A percentile compares a stretch with the other conserved stretches of the same genome.
phyloP scores from a whole-genome alignment of 2,329 filamentous ascomycete species.

The Gaeumannomyces sp. region DNA sequence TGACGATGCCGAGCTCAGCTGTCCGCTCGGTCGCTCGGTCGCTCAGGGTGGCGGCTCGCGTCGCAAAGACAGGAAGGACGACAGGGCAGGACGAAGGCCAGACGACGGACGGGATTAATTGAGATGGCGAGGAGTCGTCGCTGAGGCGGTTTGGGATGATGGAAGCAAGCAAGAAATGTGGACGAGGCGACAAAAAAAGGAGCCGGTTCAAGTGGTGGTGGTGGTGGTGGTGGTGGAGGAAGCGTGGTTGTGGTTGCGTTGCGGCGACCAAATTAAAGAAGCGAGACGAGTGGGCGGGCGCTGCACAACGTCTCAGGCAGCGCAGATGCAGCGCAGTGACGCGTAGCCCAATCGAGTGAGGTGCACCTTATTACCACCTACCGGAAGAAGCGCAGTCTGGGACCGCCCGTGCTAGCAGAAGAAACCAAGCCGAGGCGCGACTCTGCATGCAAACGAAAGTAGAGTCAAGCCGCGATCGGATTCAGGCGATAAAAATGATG shows the following conservation, averaged over 20 bases:
- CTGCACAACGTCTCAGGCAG: not conserved
- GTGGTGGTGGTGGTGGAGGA: too few species aligned
- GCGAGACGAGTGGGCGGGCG: not conserved
- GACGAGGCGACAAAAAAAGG: not conserved
- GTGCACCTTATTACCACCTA: too few species aligned
- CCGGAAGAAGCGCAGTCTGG: too few species aligned
- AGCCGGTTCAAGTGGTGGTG: not conserved
- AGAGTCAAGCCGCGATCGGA: not conserved
- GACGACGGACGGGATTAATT: not conserved
- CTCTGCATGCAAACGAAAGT: too few species aligned
- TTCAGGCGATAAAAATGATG: not conserved
- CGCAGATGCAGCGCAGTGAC: not conserved
- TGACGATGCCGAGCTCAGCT: not conserved
- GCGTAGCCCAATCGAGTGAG: too few species aligned
- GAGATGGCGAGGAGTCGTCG: not conserved
- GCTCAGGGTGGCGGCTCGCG: not conserved
- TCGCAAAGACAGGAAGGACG: not conserved
- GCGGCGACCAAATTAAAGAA: not conserved
- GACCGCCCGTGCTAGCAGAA: too few species aligned
- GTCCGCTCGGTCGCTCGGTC: not conserved
- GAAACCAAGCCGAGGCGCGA: too few species aligned
- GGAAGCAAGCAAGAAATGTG: too few species aligned
- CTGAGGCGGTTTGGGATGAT: not conserved
- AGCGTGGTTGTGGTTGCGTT: not conserved
- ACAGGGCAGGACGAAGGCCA: not conserved